Evolutionary conservation across 257 asterid species (phyloP).

Genomic region (Agastache rugosa): DNA sequence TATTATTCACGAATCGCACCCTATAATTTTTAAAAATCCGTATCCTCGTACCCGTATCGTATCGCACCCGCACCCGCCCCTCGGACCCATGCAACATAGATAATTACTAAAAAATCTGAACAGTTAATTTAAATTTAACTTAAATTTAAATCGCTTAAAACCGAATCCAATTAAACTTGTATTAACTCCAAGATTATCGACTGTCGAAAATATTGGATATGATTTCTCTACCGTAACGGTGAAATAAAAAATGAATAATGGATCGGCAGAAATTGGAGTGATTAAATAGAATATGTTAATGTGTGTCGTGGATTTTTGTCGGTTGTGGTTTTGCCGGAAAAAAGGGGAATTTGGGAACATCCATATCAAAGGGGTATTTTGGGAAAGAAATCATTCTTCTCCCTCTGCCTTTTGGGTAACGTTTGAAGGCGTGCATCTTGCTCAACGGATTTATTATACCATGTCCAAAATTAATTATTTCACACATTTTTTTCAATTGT

Average conservation of each 20-base stretch:
- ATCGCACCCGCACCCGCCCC: too few species aligned
- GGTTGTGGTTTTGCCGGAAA: conserved; percentile 42
- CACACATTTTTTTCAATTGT: neutral
- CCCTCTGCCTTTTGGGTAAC: conserved; percentile 27
- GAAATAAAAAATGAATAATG: neutral
- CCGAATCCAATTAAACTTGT: neutral
- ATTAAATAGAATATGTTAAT: neutral
- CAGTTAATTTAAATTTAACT: too few species aligned
- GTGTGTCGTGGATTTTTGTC: conserved; percentile 30
- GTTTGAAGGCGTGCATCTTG: conserved; percentile 37
- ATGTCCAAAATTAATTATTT: neutral
- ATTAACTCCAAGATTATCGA: neutral
- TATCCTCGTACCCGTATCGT: too few species aligned
- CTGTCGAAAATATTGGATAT: neutral
- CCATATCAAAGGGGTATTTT: conserved; percentile 36
- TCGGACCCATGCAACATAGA: too few species aligned
- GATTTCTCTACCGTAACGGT: neutral
- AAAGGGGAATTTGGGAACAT: conserved; percentile 33
- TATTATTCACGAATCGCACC: too few species aligned
- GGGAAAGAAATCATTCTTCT: conserved; percentile 23
- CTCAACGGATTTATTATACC: conserved; percentile 22
- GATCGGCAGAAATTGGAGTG: neutral
- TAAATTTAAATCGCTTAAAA: too few species aligned
- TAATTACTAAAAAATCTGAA: too few species aligned
- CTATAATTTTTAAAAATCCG: too few species aligned